Conservation (phyloP, 176 grass and related monocot species). For the Ampelocalamus luodianensis region DNA sequence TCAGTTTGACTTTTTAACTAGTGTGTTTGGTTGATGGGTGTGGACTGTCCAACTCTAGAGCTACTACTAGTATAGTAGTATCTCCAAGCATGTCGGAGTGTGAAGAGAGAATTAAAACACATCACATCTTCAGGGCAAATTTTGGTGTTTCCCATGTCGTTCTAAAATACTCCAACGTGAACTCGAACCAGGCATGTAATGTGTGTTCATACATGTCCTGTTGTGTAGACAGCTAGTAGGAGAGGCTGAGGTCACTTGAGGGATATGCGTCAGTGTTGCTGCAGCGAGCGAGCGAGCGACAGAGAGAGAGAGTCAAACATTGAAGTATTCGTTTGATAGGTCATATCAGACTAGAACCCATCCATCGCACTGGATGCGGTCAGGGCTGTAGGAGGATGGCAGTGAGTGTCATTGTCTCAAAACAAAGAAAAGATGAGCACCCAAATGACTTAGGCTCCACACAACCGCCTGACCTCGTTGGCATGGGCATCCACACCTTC, state of each 20-base stretch:
- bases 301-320: neutral
- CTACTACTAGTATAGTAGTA: neutral
- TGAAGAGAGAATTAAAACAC: neutral
- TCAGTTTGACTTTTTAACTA: neutral
- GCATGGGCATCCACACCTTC: neutral
- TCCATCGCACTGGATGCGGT: slow-evolving; percentile 18
- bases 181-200: neutral
- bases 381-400: slow-evolving; percentile 12
- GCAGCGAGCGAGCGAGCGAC: neutral
- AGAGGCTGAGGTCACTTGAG: slow-evolving; percentile 6
- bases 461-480: neutral
- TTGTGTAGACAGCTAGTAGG: neutral
- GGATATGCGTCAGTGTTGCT: neutral
- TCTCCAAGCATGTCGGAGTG: neutral
- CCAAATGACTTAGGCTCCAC: slow-evolving; percentile 21
- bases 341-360: slow-evolving; percentile 51
- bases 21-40: neutral
- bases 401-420: slow-evolving; percentile 1
- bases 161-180: neutral
- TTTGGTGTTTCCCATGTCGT: neutral
- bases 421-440: neutral
- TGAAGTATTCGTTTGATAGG: slow-evolving; percentile 47
- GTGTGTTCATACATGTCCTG: neutral
- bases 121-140: neutral
- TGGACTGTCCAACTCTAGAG: neutral